These are phyloP conservation scores for Leccinum ponderosum DNA, from an alignment of 1,284 basidiomycete species.

Conservation along the genomic window DNA sequence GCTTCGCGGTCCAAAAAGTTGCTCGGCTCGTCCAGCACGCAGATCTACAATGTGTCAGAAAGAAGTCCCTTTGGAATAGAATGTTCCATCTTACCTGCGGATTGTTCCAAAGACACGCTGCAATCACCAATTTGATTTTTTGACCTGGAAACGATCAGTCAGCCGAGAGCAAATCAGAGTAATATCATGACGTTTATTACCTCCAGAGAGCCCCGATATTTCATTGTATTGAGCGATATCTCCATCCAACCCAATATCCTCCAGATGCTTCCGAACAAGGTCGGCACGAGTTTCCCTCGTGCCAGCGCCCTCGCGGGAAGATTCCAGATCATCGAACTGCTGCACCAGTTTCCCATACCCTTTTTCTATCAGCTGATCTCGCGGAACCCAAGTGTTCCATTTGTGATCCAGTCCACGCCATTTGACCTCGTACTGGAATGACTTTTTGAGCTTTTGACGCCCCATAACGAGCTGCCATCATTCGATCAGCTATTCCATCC, in stretches of 20 bases:
- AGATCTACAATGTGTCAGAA: conserved; percentile 43
- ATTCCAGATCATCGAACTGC: conserved; percentile 97
- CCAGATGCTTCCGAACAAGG: conserved; percentile 85
- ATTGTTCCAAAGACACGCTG: conserved; percentile 94
- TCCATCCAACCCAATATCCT: conserved; percentile 95
- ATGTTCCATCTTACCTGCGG: conserved; percentile 60
- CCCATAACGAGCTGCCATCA: conserved; percentile 81
- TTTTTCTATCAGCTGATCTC: conserved; percentile 86
- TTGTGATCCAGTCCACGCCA: conserved; percentile 94
- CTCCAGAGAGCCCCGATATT: conserved; percentile 87
- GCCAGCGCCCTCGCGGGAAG: conserved; percentile 91
- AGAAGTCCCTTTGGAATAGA: conserved; percentile 10
- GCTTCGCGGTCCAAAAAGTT: conserved; percentile 96
- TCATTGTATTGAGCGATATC: conserved; percentile 98
- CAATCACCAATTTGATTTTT: conserved; percentile 97
- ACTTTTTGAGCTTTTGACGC: conserved; percentile 97
- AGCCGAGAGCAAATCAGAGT: conserved; percentile 12
- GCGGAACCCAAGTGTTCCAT: conserved; percentile 93
- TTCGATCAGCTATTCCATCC: conserved; percentile 6
- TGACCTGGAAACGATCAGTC: conserved; percentile 58
- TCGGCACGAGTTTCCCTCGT: conserved; percentile 80
- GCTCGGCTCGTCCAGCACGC: conserved; percentile 91
- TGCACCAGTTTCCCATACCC: conserved; percentile 91
- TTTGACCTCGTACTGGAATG: conserved; percentile 95
- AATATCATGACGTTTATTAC: conserved; percentile 36